phyloP scores from a whole-genome alignment of 176 grass and related monocot species.

The Rhynchospora breviuscula region DNA sequence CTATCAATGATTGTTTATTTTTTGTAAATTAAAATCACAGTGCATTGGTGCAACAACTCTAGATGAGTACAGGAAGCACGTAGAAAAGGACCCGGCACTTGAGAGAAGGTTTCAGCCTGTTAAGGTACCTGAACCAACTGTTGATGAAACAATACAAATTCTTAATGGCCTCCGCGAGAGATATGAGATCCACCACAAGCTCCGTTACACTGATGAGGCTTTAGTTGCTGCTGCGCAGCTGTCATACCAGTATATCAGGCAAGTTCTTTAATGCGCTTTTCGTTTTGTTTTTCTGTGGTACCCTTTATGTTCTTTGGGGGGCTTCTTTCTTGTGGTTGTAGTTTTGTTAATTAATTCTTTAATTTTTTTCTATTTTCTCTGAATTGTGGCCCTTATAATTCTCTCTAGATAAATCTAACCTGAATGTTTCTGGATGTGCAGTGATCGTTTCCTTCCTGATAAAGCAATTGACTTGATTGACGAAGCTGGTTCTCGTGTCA shows the following conservation, averaged over 20 bases:
- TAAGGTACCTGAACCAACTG: slow-evolving; percentile 92
- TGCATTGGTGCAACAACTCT: slow-evolving; percentile 96
- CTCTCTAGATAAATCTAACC: neutral
- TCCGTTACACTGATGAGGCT: slow-evolving; percentile 86
- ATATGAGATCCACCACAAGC: slow-evolving; percentile 95
- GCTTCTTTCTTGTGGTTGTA: neutral
- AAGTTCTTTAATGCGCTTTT: slow-evolving; percentile 12
- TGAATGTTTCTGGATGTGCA: slow-evolving; percentile 39
- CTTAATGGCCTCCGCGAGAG: slow-evolving; percentile 91
- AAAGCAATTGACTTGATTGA: slow-evolving; percentile 99
- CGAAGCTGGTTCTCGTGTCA: slow-evolving; percentile 98
- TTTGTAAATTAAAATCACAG: slow-evolving; percentile 17
- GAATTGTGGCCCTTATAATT: neutral
- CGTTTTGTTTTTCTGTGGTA: neutral
- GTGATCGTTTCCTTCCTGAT: slow-evolving; percentile 97
- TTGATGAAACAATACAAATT: slow-evolving; percentile 97
- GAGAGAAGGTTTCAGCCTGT: slow-evolving; percentile 98
- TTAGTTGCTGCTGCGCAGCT: slow-evolving; percentile 78
- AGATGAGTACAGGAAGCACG: slow-evolving; percentile 98
- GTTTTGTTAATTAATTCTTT: neutral
- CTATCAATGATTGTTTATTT: slow-evolving; percentile 26
- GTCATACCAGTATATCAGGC: slow-evolving; percentile 98
- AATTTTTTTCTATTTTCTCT: neutral
- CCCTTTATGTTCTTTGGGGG: neutral
- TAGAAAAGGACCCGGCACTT: slow-evolving; percentile 94